Base-by-base conservation (phyloP, 2,329 filamentous ascomycete genomes). In the Aspergillus ruber region DNA sequence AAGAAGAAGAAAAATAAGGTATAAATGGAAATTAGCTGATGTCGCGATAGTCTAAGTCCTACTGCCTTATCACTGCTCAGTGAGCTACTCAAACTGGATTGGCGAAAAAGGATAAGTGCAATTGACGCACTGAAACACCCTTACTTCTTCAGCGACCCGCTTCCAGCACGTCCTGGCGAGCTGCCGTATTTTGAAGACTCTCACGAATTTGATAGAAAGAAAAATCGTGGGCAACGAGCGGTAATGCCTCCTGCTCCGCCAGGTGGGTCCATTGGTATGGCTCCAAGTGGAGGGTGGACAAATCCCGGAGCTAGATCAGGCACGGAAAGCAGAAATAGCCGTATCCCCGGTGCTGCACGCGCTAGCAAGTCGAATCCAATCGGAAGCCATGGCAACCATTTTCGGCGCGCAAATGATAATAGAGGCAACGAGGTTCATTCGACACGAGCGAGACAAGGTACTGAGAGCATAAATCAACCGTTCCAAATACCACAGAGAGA, bases 171-270 rank as follows among this genome's bases (percentile, higher is more conserved):
- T 47, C 89, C 93, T 1, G 84, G 86, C 54, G 90, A 97, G 44
- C 79, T 98, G n/a, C 93, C 93, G 2, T 80, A 75, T 13, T 97
- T 95, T 61, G 88, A 95, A 63, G 91, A 96, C 60, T 95, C 90
- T 40, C 93, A 98, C 68, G 93, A 98, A 68, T 76, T 97, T n/a
- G 93, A 98, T 65, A 82, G 91, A 44, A 83, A 90, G 65, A 94
- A 91, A 69, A 91, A 90, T 58, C 85, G 94, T 56, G 86, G 90
- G 49, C 85, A 93, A 60, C 88, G 88, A 62, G 86, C 86, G 18
- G 86, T 84, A 18, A 78, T 91, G 9, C 91, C 91, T 3, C 91
- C 93, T 10, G 93, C 91, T 0, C 93, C 93, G 0, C 90, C 91
- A 57, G 91, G 90, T 10, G 91, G 89, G 3, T 90, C 88, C 1